Conservation (phyloP, 1,139 yeast genomes). For the Pichia norvegensis region DNA sequence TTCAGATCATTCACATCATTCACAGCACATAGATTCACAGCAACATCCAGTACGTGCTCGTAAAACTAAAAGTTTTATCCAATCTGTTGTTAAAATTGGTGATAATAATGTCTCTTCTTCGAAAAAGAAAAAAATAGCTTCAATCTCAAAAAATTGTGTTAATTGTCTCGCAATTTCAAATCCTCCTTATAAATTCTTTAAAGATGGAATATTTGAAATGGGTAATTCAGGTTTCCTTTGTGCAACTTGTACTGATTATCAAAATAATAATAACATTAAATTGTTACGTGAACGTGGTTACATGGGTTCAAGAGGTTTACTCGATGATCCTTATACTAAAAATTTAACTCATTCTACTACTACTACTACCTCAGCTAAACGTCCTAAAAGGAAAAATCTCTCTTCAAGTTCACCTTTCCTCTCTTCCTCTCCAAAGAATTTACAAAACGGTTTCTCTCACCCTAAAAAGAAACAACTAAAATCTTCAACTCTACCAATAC, state of each 20-base stretch:
- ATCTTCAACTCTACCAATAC: not conserved
- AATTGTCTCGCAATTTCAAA: conserved; percentile 26
- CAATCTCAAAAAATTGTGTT: conserved; percentile 21
- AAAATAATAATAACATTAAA: conserved; percentile 19
- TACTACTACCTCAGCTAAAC: not conserved
- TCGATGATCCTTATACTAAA: conserved; percentile 26
- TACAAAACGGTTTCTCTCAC: conserved; percentile 7
- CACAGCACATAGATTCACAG: no score
- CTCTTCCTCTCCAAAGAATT: conserved; percentile 11
- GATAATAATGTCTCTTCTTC: conserved; percentile 17
- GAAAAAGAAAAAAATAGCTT: conserved; percentile 7
- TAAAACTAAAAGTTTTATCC: conserved; percentile 25
- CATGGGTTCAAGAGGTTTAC: conserved; percentile 26
- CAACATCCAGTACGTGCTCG: conserved; percentile 25
- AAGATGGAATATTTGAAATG: conserved; percentile 27
- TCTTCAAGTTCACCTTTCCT: conserved; percentile 11
- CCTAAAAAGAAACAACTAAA: conserved; percentile 4
- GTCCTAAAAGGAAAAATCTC: conserved; percentile 8
- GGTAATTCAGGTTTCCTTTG: conserved; percentile 30
- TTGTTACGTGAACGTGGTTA: conserved; percentile 26
- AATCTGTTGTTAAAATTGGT: conserved; percentile 26
- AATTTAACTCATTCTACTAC: not conserved
- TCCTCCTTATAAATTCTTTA: conserved; percentile 28
- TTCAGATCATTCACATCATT: not conserved
- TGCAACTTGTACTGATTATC: conserved; percentile 22